Conservation (phyloP, 2,329 filamentous ascomycete species). For the Calonectria crousiana region DNA sequence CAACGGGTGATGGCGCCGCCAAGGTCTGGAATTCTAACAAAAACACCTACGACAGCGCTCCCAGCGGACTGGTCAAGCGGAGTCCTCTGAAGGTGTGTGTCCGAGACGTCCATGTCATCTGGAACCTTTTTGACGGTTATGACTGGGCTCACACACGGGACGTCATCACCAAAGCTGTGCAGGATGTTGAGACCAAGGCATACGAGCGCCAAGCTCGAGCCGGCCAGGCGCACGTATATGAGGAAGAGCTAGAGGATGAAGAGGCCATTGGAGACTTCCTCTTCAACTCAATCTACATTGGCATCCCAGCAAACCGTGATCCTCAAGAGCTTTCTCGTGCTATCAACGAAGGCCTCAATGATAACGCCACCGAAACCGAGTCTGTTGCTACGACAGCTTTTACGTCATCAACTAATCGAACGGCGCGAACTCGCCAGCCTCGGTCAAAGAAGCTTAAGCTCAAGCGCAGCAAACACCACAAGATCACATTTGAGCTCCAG, state of each 20-base stretch:
- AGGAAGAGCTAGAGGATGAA: constrained; percentile 83
- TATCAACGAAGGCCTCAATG: constrained; percentile 91
- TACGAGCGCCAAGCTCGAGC: constrained; percentile 76
- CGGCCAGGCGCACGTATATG: constrained; percentile 69
- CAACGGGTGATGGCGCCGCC: constrained; percentile 73
- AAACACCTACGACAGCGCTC: constrained; percentile 79
- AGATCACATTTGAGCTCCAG: constrained; percentile 93
- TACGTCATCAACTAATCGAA: constrained; percentile 68
- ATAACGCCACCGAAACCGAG: constrained; percentile 88
- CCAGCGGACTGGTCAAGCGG: constrained; percentile 69
- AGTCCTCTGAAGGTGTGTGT: constrained; percentile 84
- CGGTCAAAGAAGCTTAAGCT: constrained; percentile 77
- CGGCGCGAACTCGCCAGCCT: constrained; percentile 55
- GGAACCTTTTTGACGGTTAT: constrained; percentile 98
- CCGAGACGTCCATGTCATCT: constrained; percentile 91
- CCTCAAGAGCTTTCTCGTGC: constrained; percentile 83
- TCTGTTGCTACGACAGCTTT: constrained; percentile 84
- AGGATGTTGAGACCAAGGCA: constrained; percentile 86
- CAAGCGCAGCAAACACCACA: constrained; percentile 88
- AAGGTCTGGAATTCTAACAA: constrained; percentile 84
- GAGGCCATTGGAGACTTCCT: constrained; percentile 93
- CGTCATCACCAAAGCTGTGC: constrained; percentile 87
- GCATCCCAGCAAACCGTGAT: constrained; percentile 87
- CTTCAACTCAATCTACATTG: constrained; percentile 99
- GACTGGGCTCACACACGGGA: constrained; percentile 93